Conservation (phyloP, 116 monocot species). For the Posidonia oceanica region DNA sequence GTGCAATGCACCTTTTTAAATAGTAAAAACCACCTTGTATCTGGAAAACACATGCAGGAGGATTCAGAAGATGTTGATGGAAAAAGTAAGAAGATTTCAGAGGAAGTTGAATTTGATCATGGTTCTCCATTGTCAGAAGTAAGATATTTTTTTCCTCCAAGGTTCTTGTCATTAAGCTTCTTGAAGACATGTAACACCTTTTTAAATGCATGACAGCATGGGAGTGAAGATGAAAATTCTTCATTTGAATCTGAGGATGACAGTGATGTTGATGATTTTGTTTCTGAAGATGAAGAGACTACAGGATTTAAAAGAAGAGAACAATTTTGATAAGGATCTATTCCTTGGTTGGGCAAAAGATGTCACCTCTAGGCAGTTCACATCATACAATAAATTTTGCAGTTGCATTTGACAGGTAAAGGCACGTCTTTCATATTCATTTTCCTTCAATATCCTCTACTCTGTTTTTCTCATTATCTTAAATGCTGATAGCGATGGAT, state of each 20-base stretch:
- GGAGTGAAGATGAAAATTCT: neutral
- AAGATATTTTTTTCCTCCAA: neutral
- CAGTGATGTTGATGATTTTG: neutral
- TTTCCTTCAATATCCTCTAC: too few relatives aligned
- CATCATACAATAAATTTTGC: too few relatives aligned
- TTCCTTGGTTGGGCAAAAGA: too few relatives aligned
- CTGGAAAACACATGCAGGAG: conserved; percentile 3
- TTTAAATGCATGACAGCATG: conserved; percentile 2
- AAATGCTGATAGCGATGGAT: too few relatives aligned
- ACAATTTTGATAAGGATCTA: too few relatives aligned
- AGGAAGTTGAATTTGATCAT: neutral
- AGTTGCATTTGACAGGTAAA: too few relatives aligned
- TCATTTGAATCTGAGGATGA: conserved; percentile 4
- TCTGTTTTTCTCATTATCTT: too few relatives aligned
- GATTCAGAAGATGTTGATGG: conserved; percentile 3
- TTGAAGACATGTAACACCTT: conserved; percentile 1
- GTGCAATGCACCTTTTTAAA: neutral
- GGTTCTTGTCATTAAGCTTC: neutral
- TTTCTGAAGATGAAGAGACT: too few relatives aligned
- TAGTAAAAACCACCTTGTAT: neutral
- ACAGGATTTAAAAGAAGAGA: too few relatives aligned
- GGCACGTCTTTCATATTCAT: too few relatives aligned
- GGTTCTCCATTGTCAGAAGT: neutral
- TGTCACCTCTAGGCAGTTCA: too few relatives aligned
- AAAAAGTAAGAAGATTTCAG: neutral